phyloP scores from a whole-genome alignment of 345 rosid genomes.

The Moricandia moricandioides region DNA sequence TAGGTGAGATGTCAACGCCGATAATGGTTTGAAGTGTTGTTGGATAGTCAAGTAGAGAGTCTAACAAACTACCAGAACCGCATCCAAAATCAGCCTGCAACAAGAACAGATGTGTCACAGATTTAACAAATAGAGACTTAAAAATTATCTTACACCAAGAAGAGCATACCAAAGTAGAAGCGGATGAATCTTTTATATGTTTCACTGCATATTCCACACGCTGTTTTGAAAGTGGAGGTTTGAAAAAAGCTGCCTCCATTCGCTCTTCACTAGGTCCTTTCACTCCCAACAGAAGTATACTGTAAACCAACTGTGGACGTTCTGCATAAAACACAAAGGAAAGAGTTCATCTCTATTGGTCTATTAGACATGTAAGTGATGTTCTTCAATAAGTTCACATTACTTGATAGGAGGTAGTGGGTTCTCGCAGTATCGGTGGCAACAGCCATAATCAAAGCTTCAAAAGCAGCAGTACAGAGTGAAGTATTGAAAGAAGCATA shows the following conservation, averaged over 20 bases:
- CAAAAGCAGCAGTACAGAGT: constrained; percentile 35
- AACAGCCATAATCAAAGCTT: constrained; percentile 64
- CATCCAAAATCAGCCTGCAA: constrained; percentile 89
- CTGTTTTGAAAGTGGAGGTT: constrained; percentile 94
- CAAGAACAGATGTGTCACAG: constrained; percentile 11
- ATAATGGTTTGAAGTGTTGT: constrained; percentile 65
- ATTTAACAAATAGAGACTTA: not conserved
- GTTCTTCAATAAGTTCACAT: not conserved
- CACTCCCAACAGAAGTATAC: constrained; percentile 52
- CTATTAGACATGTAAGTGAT: not conserved
- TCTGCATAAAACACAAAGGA: constrained; percentile 30
- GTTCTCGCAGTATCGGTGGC: constrained; percentile 48
- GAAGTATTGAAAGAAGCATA: constrained; percentile 50
- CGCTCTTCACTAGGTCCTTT: constrained; percentile 83
- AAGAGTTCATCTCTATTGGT: not conserved
- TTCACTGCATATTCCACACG: constrained; percentile 84
- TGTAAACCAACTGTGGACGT: constrained; percentile 47
- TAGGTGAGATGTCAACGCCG: constrained; percentile 81
- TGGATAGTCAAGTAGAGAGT: constrained; percentile 72
- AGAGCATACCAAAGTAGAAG: constrained; percentile 62
- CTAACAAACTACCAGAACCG: constrained; percentile 87
- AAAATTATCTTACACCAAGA: not conserved
- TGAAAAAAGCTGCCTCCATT: constrained; percentile 94
- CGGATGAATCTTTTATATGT: constrained; percentile 69
- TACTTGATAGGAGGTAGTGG: constrained; percentile 52